Conservation (phyloP, 1,139 yeast genomes). For the Candida buenavistaensis region DNA sequence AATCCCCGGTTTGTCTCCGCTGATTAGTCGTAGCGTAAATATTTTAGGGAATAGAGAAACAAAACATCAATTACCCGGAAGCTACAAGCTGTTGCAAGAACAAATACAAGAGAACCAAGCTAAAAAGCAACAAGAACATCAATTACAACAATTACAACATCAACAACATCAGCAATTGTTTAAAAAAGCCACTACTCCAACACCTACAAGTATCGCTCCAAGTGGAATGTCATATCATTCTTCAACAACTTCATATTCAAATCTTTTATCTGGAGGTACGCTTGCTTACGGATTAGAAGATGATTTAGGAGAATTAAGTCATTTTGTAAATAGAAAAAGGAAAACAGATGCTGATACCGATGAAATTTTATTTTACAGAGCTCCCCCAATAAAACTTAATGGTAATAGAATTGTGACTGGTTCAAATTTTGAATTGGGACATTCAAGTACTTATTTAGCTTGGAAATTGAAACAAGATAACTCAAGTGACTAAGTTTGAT, state of each 20-base stretch:
- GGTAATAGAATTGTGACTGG: slow-evolving; percentile 46
- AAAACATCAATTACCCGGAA: slow-evolving; percentile 18
- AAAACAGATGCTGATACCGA: slow-evolving; percentile 19
- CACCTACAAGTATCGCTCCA: slow-evolving; percentile 21
- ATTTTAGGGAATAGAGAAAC: slow-evolving; percentile 8
- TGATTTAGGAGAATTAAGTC: slow-evolving; percentile 22
- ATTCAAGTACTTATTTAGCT: slow-evolving; percentile 68
- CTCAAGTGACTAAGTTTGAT: not conserved
- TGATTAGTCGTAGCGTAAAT: not conserved
- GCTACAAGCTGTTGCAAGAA: slow-evolving; percentile 17
- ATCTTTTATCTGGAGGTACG: slow-evolving; percentile 41
- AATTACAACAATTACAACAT: slow-evolving; percentile 16
- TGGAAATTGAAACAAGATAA: slow-evolving; percentile 46
- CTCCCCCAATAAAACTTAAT: slow-evolving; percentile 65
- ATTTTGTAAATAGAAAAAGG: slow-evolving; percentile 24
- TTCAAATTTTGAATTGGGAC: slow-evolving; percentile 49
- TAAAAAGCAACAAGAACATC: slow-evolving; percentile 23
- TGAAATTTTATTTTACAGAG: slow-evolving; percentile 75
- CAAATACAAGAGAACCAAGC: slow-evolving; percentile 18
- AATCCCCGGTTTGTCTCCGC: slow-evolving; percentile 1
- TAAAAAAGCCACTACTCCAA: slow-evolving; percentile 24
- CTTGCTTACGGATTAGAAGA: slow-evolving; percentile 33
- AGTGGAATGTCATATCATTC: slow-evolving; percentile 26
- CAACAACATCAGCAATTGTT: slow-evolving; percentile 20
- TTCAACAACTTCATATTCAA: slow-evolving; percentile 37